Base-by-base conservation (phyloP, 495 filamentous ascomycete species). In the Xylaria telfairii region DNA sequence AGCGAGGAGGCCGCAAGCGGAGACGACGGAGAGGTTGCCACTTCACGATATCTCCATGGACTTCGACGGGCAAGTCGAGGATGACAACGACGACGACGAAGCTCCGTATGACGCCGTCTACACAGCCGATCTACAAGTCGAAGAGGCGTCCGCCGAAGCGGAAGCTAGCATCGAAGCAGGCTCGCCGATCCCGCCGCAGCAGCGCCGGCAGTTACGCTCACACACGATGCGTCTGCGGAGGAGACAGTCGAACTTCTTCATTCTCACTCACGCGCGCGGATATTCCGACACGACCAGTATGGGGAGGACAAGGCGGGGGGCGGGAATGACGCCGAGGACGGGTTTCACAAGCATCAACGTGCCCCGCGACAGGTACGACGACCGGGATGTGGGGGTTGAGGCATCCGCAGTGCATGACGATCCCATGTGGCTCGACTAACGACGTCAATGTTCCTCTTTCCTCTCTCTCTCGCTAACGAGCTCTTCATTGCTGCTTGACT, bases 151-250 rank as follows among this genome's bases (percentile, higher is more conserved):
- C n/a, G 30, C 63, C 8, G 1, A 2, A 15, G 44, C 44, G 6
- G 24, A 49, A 34, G 51, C 65, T 26, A 17, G 42, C 54, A 37
- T 61, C 67, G 67, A 69, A 21, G 42, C 56, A 3, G 67, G 56
- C 56, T 69, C 67, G 4, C 56, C 67, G 1, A 17, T 57, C 12
- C 7, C 67, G 1, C 26, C 56, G 28, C 44, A 21, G 12, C 54
- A 59, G 39, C 67, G 67, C 39, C 67, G 65, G 9, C 51, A 47
- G 37, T 7, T 67, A 17, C 65, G 66, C 54, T 21, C 54, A 21
- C 54, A 62, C 7, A 68, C 65, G 26, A 13, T 59, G 53, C 67
- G 67, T 39, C 30, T 51, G 3, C 7, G 26, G 3, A 41, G 26
- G 3, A 41, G 56, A 19, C 37, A 39, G 0, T 3, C 42, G 26